Conservation (phyloP, 768 basidiomycete genomes). For the Naematelia aurantialba region DNA sequence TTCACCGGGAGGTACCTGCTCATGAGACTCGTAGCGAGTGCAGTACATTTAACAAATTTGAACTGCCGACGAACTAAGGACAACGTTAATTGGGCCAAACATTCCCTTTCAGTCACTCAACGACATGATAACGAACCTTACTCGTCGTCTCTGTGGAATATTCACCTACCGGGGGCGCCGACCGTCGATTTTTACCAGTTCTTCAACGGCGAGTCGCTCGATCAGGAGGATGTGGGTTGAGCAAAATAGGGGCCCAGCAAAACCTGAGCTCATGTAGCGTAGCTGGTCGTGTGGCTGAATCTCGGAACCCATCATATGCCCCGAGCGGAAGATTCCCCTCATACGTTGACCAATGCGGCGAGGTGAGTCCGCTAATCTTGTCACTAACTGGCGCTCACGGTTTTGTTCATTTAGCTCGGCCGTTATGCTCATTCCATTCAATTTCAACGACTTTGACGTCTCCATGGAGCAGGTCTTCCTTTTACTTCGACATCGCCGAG, state of each 20-base stretch:
- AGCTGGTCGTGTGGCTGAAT: conserved; percentile 67
- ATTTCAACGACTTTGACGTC: conserved; percentile 64
- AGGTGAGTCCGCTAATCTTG: neutral
- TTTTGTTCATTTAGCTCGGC: conserved; percentile 20
- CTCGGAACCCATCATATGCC: conserved; percentile 66
- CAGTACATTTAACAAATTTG: conserved; percentile 55
- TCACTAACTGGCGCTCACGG: neutral
- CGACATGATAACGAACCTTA: conserved; percentile 63
- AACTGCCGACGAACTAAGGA: conserved; percentile 61
- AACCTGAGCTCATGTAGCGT: too few relatives aligned
- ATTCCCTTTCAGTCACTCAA: conserved; percentile 59
- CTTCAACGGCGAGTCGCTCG: conserved; percentile 53
- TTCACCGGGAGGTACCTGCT: too few relatives aligned
- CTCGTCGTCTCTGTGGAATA: conserved; percentile 62
- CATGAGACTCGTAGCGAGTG: neutral
- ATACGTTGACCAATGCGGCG: conserved; percentile 24
- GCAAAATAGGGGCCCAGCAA: too few relatives aligned
- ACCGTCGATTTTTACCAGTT: conserved; percentile 22
- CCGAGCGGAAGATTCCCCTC: conserved; percentile 54
- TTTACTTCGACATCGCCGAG: neutral
- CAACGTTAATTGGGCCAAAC: conserved; percentile 66
- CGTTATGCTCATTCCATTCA: conserved; percentile 62
- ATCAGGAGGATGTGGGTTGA: conserved; percentile 61
- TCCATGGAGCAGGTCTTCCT: conserved; percentile 54
- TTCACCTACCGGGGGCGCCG: conserved; percentile 58